Conservation (phyloP, 805 yeast species). For the Ogataea salicorniae region DNA sequence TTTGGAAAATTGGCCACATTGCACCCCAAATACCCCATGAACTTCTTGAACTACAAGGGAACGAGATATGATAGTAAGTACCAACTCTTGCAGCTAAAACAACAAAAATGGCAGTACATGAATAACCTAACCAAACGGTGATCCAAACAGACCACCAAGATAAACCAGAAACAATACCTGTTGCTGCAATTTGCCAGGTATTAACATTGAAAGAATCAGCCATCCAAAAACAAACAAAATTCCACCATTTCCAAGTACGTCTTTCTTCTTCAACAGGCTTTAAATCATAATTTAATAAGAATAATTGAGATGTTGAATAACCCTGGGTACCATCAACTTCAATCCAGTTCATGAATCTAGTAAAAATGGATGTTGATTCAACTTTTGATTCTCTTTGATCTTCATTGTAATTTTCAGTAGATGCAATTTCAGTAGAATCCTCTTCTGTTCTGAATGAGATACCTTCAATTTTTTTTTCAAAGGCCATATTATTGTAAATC, state of each 20-base stretch:
- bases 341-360: slow-evolving; percentile 9
- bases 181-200: slow-evolving; percentile 88
- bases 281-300: slow-evolving; percentile 68
- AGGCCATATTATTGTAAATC: background rate
- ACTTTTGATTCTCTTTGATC: background rate
- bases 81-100: slow-evolving; percentile 74
- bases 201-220: slow-evolving; percentile 87
- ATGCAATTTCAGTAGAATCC: background rate
- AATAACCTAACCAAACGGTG: slow-evolving; percentile 82
- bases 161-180: slow-evolving; percentile 73
- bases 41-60: slow-evolving; percentile 77
- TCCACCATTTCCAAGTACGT: slow-evolving; percentile 83
- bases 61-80: slow-evolving; percentile 72
- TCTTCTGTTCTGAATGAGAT: background rate
- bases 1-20: slow-evolving; percentile 80
- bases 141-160: slow-evolving; percentile 93
- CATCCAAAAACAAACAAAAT: slow-evolving; percentile 77
- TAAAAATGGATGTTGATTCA: background rate
- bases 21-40: slow-evolving; percentile 87
- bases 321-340: slow-evolving; percentile 28
- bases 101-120: slow-evolving; percentile 64
- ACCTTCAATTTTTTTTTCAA: background rate
- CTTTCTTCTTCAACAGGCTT: slow-evolving; percentile 72
- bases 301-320: slow-evolving; percentile 53
- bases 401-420: background rate